phyloP scores from a whole-genome alignment of 768 basidiomycete species.

The Peribolospora baueri region DNA sequence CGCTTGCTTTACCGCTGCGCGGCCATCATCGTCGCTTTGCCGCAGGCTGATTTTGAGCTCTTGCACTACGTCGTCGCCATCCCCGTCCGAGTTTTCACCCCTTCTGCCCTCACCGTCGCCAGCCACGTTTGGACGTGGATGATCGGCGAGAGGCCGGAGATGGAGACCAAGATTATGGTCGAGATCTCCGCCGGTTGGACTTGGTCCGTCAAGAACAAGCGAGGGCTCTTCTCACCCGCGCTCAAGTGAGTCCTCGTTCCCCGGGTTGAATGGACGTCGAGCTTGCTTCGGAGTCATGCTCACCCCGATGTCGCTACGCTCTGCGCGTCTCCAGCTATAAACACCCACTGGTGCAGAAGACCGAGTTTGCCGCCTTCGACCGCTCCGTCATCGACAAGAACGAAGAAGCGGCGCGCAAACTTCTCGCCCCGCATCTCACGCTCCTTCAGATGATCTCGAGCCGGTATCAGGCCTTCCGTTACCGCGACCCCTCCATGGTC shows the following conservation, averaged over 20 bases:
- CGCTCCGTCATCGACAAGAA: constrained; percentile 56
- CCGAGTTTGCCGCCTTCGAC: constrained; percentile 74
- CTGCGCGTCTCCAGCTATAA: constrained; percentile 32
- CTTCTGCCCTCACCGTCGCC: constrained; percentile 58
- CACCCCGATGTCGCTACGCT: neutral
- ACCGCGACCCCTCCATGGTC: constrained; percentile 62
- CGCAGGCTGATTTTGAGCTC: constrained; percentile 58
- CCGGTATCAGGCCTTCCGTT: constrained; percentile 77
- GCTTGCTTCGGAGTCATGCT: neutral
- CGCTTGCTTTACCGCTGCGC: constrained; percentile 68
- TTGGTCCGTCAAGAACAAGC: constrained; percentile 45
- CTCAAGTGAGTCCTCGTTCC: constrained; percentile 40
- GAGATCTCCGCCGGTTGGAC: constrained; percentile 77
- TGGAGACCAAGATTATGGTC: constrained; percentile 60
- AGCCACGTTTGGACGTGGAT: constrained; percentile 95
- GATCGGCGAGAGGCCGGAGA: constrained; percentile 53
- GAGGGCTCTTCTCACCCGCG: constrained; percentile 56
- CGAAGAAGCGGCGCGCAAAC: constrained; percentile 39
- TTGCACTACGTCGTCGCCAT: constrained; percentile 64
- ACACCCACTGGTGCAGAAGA: constrained; percentile 66
- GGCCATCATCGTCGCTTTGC: constrained; percentile 43
- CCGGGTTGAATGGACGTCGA: neutral
- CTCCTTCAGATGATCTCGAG: constrained; percentile 73
- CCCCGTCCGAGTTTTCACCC: constrained; percentile 73
- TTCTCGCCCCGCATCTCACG: constrained; percentile 59